Evolutionary conservation across 1,284 basidiomycete genomes (phyloP).

Genomic region (Irpex sp.): DNA sequence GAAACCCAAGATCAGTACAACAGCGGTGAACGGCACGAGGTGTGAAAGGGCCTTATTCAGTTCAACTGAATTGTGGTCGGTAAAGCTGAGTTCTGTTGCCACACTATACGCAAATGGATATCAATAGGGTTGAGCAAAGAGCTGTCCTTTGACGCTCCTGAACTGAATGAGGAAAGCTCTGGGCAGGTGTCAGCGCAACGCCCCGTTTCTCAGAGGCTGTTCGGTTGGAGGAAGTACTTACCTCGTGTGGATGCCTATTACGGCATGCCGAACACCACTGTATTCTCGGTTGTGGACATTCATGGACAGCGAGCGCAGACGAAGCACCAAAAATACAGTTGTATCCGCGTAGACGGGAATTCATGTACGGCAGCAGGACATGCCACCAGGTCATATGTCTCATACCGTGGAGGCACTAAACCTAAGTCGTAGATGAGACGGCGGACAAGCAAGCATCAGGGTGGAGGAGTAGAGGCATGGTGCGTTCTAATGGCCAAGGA

Average conservation of each 20-base stretch:
- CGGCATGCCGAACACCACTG: conserved; percentile 9
- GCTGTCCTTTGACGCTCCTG: not conserved
- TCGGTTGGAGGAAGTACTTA: not conserved
- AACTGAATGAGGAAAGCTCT: not conserved
- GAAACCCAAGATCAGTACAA: not conserved
- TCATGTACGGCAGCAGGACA: too few species aligned
- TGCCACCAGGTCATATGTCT: not conserved
- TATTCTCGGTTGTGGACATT: conserved; percentile 2
- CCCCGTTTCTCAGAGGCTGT: not conserved
- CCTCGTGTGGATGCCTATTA: conserved; percentile 6
- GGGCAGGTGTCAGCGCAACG: not conserved
- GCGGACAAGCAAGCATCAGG: not conserved
- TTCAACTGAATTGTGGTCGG: not conserved
- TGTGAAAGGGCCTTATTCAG: not conserved
- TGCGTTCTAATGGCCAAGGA: not conserved
- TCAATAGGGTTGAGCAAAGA: not conserved
- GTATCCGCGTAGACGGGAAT: too few species aligned
- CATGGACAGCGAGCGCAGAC: not conserved
- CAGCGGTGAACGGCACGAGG: not conserved
- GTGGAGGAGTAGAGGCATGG: not conserved
- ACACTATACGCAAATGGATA: not conserved
- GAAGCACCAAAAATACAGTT: not conserved
- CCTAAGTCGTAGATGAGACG: not conserved
- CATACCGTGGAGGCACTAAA: not conserved
- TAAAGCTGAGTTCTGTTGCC: not conserved